Percentiles rank a stretch among this genome's conserved stretches.
Conservation (phyloP, 805 yeast genomes). For the Pichia manshurica region DNA sequence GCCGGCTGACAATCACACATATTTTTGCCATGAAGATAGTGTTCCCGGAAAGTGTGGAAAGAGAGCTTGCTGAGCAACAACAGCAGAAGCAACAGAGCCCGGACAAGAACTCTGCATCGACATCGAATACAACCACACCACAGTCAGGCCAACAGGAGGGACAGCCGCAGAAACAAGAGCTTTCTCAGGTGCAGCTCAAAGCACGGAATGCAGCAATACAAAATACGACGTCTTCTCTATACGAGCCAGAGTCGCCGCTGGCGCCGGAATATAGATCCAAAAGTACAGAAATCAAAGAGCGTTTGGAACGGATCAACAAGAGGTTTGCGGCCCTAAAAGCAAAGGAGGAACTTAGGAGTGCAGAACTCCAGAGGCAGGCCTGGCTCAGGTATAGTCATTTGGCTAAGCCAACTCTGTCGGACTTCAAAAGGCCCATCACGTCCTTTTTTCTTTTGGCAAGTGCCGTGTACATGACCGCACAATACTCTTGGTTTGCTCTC, state of each 20-base stretch:
- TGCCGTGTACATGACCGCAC: slow-evolving; percentile 28
- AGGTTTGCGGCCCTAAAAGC: slow-evolving; percentile 21
- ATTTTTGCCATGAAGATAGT: slow-evolving; percentile 10
- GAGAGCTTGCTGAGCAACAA: slow-evolving; percentile 6
- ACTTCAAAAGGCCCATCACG: slow-evolving; percentile 31
- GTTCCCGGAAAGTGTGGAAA: slow-evolving; percentile 11
- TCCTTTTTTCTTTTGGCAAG: slow-evolving; percentile 29
- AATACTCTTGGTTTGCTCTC: slow-evolving; percentile 30
- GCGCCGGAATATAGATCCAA: slow-evolving; percentile 21
- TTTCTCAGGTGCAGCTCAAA: background rate
- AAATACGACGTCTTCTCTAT: slow-evolving; percentile 20
- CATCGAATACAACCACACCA: background rate
- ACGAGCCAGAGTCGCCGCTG: slow-evolving; percentile 28
- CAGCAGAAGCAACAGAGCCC: background rate
- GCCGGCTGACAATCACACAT: no score
- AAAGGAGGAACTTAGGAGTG: slow-evolving; percentile 21
- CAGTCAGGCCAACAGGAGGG: background rate
- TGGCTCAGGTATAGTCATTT: slow-evolving; percentile 19
- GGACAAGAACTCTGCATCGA: no score
- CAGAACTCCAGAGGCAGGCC: slow-evolving; percentile 10
- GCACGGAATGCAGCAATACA: slow-evolving; percentile 16
- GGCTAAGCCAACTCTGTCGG: slow-evolving; percentile 26
- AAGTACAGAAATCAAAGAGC: slow-evolving; percentile 26
- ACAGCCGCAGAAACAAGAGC: background rate
- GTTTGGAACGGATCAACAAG: slow-evolving; percentile 22